phyloP scores from a whole-genome alignment of 2,329 filamentous ascomycete species.

The Stemphylium lycopersici region DNA sequence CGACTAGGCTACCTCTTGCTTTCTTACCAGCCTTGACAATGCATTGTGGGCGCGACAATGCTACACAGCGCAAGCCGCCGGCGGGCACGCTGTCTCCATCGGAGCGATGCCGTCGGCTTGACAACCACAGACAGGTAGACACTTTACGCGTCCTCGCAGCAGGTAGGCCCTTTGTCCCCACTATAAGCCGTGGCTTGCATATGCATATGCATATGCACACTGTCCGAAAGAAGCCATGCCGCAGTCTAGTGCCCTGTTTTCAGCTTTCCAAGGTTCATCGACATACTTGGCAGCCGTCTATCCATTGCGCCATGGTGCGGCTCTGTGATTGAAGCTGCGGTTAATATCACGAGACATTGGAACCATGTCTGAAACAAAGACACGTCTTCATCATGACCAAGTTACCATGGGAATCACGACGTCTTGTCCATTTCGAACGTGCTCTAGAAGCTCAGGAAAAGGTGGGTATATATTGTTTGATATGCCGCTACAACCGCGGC shows the following conservation, averaged over 20 bases:
- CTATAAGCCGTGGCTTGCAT: conserved; percentile 10
- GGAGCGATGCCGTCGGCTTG: conserved; percentile 1
- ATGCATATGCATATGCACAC: conserved; percentile 5
- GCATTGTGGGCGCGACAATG: too few relatives aligned
- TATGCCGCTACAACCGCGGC: conserved; percentile 10
- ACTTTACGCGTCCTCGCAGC: conserved; percentile 16
- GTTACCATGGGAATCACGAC: neutral
- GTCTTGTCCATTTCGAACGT: neutral
- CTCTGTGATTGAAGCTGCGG: neutral
- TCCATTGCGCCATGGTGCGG: conserved; percentile 4
- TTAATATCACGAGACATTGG: neutral
- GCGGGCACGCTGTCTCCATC: neutral
- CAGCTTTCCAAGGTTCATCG: neutral
- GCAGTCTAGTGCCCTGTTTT: neutral
- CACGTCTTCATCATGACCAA: neutral
- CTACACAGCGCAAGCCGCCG: too few relatives aligned
- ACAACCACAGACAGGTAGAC: neutral
- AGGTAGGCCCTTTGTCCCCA: conserved; percentile 5
- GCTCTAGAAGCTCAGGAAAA: conserved; percentile 10
- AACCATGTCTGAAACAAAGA: neutral
- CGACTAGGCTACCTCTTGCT: neutral
- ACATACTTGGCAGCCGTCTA: neutral
- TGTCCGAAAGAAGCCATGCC: neutral
- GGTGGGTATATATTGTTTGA: conserved; percentile 18
- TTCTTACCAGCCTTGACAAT: neutral